Conservation (phyloP, 2,329 filamentous ascomycete species). For the Pseudogymnoascus sp. region DNA sequence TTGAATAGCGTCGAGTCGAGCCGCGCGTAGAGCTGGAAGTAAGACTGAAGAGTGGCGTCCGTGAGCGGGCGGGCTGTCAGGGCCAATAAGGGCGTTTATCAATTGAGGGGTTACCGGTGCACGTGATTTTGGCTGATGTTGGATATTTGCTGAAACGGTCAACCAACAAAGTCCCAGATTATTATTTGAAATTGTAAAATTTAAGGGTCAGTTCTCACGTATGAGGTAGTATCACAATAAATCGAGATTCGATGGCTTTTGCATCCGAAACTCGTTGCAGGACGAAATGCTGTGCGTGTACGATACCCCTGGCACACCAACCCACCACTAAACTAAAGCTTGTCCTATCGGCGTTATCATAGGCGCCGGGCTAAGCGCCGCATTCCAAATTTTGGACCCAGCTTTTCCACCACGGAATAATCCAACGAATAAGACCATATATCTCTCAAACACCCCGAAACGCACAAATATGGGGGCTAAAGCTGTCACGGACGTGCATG, state of each 20-base stretch:
- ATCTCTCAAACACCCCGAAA: conserved; percentile 8
- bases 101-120: background rate
- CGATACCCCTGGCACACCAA: conserved; percentile 4
- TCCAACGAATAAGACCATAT: background rate
- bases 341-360: conserved; percentile 8
- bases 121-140: conserved; percentile 7
- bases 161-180: background rate
- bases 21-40: conserved; percentile 4
- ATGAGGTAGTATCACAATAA: conserved; percentile 3
- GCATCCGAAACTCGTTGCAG: conserved; percentile 6
- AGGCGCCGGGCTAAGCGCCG: conserved; percentile 5
- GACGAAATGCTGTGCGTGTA: background rate
- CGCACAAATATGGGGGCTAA: conserved; percentile 5
- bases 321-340: background rate
- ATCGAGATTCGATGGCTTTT: background rate
- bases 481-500: background rate
- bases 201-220: background rate
- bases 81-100: conserved; percentile 6
- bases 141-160: background rate
- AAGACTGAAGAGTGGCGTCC: conserved; percentile 1
- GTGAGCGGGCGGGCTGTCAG: background rate
- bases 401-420: conserved; percentile 5
- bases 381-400: conserved; percentile 7
- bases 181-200: background rate
- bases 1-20: background rate